These are phyloP conservation scores for Hippophae rhamnoides DNA, from an alignment of 306 rosid species.

Conservation along the genomic window DNA sequence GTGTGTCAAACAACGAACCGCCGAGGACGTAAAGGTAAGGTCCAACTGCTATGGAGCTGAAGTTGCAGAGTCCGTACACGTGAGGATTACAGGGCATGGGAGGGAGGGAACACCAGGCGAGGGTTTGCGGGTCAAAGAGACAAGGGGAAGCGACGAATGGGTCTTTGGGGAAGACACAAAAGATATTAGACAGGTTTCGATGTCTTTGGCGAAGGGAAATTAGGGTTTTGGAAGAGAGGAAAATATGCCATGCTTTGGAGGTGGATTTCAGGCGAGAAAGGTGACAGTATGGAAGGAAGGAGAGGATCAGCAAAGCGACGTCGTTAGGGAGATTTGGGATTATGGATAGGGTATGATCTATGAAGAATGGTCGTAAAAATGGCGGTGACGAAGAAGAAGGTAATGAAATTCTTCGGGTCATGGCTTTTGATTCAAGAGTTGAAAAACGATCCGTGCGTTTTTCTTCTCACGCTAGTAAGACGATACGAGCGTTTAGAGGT, in stretches of 20 bases:
- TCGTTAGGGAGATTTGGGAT: conserved; percentile 81
- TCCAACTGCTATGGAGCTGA: conserved; percentile 49
- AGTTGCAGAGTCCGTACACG: conserved; percentile 75
- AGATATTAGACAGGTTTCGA: conserved; percentile 32
- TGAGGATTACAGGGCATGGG: conserved; percentile 69
- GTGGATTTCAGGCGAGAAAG: conserved; percentile 53
- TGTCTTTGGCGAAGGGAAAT: conserved; percentile 33
- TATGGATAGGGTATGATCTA: conserved; percentile 21
- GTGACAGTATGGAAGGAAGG: conserved; percentile 49
- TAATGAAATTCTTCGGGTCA: conserved; percentile 1
- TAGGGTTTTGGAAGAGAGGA: conserved; percentile 50
- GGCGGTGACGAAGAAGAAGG: neutral
- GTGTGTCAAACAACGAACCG: conserved; percentile 75
- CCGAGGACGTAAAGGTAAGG: conserved; percentile 59
- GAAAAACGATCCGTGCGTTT: no score
- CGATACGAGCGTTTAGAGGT: no score
- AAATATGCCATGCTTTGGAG: conserved; percentile 56
- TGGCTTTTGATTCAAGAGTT: neutral
- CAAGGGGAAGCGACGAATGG: conserved; percentile 53
- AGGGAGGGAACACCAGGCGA: conserved; percentile 74
- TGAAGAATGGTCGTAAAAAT: neutral
- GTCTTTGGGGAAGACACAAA: conserved; percentile 73
- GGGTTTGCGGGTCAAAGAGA: conserved; percentile 56
- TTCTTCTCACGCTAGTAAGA: no score
- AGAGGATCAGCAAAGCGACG: conserved; percentile 42